A percentile compares a stretch with the other conserved stretches of the same genome.
Conservation (phyloP, 2,329 filamentous ascomycete species). For the Diaporthe citrichinensis region DNA sequence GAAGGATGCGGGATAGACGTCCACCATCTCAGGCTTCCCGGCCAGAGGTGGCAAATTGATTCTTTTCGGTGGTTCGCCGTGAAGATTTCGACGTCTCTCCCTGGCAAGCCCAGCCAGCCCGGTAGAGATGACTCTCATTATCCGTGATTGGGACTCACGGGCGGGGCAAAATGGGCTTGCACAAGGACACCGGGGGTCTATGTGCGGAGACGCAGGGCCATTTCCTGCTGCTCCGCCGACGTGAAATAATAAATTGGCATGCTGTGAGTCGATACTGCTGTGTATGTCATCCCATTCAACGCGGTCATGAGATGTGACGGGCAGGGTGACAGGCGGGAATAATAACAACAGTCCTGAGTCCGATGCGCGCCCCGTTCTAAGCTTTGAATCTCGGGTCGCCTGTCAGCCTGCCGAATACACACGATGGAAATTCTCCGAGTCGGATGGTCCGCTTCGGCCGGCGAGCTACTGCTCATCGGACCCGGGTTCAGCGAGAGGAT, state of each 20-base stretch:
- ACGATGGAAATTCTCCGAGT: slow-evolving; percentile 27
- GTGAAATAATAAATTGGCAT: neutral
- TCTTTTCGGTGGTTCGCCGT: slow-evolving; percentile 11
- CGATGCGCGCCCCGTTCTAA: neutral
- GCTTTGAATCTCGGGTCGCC: slow-evolving; percentile 19
- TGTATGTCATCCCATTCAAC: slow-evolving; percentile 20
- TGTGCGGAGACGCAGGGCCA: neutral
- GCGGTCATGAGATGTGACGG: slow-evolving; percentile 11
- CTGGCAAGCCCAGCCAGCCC: neutral
- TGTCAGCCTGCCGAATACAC: slow-evolving; percentile 8
- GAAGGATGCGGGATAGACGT: slow-evolving; percentile 1
- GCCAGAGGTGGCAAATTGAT: slow-evolving; percentile 24
- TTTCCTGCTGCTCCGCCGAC: neutral
- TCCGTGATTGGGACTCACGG: neutral
- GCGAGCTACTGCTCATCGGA: slow-evolving; percentile 23
- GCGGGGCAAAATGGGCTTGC: slow-evolving; percentile 6
- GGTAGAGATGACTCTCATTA: neutral
- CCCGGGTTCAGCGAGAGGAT: slow-evolving; percentile 1
- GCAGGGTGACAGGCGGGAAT: slow-evolving; percentile 27
- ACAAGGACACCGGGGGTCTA: neutral
- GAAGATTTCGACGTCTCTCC: slow-evolving; percentile 7
- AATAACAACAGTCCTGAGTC: neutral
- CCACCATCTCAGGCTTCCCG: slow-evolving; percentile 1
- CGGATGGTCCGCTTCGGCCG: slow-evolving; percentile 1
- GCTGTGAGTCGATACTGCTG: slow-evolving; percentile 30